Evolutionary conservation across 1,139 yeast genomes (phyloP).

Genomic region (Scheffersomyces titani): DNA sequence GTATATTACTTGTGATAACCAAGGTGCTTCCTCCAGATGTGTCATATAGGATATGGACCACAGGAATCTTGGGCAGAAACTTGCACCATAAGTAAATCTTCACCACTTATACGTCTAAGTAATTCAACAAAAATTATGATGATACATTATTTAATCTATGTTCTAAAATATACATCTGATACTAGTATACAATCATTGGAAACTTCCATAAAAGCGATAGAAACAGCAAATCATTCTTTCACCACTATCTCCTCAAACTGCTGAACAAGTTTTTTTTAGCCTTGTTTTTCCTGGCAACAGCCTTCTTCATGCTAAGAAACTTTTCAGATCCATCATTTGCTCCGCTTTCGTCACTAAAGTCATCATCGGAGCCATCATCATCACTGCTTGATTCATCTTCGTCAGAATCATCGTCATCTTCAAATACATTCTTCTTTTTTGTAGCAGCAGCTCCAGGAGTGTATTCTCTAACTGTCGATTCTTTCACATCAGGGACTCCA

Average conservation of each 20-base stretch:
- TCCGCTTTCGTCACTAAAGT: slow-evolving; percentile 13
- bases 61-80: slow-evolving; percentile 15
- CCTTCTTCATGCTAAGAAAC: slow-evolving; percentile 14
- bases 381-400: slow-evolving; percentile 7
- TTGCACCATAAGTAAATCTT: background rate
- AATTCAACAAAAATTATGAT: background rate
- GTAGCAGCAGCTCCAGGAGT: slow-evolving; percentile 1
- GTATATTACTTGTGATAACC: slow-evolving; percentile 30
- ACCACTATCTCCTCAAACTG: slow-evolving; percentile 8
- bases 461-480: slow-evolving; percentile 13
- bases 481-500: slow-evolving; percentile 67
- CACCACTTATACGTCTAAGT: background rate
- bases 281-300: slow-evolving; percentile 6
- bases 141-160: background rate
- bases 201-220: background rate
- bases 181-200: background rate
- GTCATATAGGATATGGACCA: slow-evolving; percentile 15
- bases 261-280: slow-evolving; percentile 12
- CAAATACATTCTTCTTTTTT: slow-evolving; percentile 2
- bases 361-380: slow-evolving; percentile 2
- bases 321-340: slow-evolving; percentile 13
- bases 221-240: background rate
- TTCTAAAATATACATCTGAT: background rate
- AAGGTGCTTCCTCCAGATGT: slow-evolving; percentile 17
- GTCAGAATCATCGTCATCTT: slow-evolving; percentile 2